Percentiles rank a stretch among this genome's conserved stretches.
These are phyloP conservation scores for Pholiota molesta DNA, from an alignment of 768 basidiomycete genomes.

Conservation along the genomic window DNA sequence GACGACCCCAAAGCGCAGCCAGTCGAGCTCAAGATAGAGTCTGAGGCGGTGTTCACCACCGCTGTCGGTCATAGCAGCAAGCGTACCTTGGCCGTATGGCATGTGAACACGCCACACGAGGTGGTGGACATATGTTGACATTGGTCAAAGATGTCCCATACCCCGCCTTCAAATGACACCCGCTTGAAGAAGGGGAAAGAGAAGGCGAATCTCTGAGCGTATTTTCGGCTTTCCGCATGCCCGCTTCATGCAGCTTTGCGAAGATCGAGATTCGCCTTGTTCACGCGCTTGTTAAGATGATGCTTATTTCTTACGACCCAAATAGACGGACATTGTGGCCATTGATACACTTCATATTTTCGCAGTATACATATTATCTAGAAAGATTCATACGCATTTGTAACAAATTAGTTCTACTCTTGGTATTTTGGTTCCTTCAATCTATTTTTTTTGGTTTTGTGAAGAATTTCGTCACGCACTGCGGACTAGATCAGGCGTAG, in stretches of 20 bases:
- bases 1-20: slow-evolving; percentile 44
- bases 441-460: too few relatives aligned
- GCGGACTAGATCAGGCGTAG: too few relatives aligned
- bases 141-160: slow-evolving; percentile 46
- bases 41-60: slow-evolving; percentile 85
- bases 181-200: background rate
- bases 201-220: background rate
- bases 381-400: background rate
- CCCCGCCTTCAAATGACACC: slow-evolving; percentile 13
- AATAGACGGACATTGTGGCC: background rate
- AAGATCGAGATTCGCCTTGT: background rate
- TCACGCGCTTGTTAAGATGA: background rate
- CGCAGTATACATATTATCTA: background rate
- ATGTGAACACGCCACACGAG: slow-evolving; percentile 87
- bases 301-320: background rate
- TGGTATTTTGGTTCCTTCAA: background rate
- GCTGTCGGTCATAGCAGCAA: slow-evolving; percentile 92
- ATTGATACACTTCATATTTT: background rate
- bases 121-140: slow-evolving; percentile 77
- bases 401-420: background rate
- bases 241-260: background rate
- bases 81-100: slow-evolving; percentile 90
- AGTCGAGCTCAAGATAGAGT: slow-evolving; percentile 63
- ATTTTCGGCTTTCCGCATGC: background rate
- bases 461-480: too few relatives aligned